phyloP scores from a whole-genome alignment of 2,329 filamentous ascomycete species.

The Ophiostoma quercus region DNA sequence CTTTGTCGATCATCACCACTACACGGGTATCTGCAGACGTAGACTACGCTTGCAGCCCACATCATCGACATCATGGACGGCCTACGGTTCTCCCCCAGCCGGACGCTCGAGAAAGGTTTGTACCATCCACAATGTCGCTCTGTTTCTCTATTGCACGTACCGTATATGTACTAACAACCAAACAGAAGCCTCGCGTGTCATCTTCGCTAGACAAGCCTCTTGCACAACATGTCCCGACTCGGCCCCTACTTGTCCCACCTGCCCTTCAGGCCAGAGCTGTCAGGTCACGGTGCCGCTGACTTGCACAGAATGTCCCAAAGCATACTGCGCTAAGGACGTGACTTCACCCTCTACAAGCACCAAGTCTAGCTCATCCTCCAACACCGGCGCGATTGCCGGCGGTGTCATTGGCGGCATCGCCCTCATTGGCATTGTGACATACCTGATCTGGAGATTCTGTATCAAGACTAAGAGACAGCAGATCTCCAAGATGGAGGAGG shows the following conservation, averaged over 20 bases:
- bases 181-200: slow-evolving; percentile 30
- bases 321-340: slow-evolving; percentile 40
- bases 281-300: slow-evolving; percentile 42
- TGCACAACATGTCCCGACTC: slow-evolving; percentile 45
- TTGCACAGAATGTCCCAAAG: slow-evolving; percentile 45
- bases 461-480: slow-evolving; percentile 73
- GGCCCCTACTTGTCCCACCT: slow-evolving; percentile 43
- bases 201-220: slow-evolving; percentile 39
- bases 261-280: slow-evolving; percentile 41
- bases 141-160: background rate
- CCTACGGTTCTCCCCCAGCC: background rate
- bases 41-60: background rate
- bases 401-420: slow-evolving; percentile 81
- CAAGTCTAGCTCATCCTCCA: slow-evolving; percentile 47
- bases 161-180: background rate
- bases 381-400: slow-evolving; percentile 81
- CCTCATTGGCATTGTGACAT: slow-evolving; percentile 68
- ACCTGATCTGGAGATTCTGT: slow-evolving; percentile 81
- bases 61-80: background rate
- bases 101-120: background rate
- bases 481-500: slow-evolving; percentile 47
- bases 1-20: background rate
- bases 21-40: slow-evolving; percentile 1
- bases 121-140: background rate
- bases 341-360: slow-evolving; percentile 27